phyloP scores from a whole-genome alignment of 129 eudicot species.

The Lactuca sativa region DNA sequence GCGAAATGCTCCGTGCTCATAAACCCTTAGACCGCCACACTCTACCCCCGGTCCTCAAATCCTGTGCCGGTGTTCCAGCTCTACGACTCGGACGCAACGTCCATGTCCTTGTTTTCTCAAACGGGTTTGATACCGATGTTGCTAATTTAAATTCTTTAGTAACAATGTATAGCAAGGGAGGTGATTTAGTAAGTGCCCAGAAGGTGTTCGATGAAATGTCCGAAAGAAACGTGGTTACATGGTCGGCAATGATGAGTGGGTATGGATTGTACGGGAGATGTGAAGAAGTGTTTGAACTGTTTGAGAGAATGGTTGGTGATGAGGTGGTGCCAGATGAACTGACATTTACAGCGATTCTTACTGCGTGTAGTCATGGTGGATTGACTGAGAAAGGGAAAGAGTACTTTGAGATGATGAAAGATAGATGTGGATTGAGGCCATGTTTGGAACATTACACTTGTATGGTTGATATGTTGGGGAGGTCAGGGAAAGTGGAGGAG shows the following conservation, averaged over 20 bases:
- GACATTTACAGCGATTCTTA: constrained; percentile 28
- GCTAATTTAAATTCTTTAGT: constrained; percentile 31
- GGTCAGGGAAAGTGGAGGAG: constrained; percentile 52
- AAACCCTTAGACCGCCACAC: constrained; percentile 44
- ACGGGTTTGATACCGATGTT: constrained; percentile 48
- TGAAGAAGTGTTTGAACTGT: constrained; percentile 32
- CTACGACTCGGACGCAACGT: constrained; percentile 37
- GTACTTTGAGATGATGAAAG: constrained; percentile 48
- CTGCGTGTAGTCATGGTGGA: constrained; percentile 53
- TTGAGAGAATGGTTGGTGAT: constrained; percentile 30
- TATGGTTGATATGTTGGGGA: constrained; percentile 69
- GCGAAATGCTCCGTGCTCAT: constrained; percentile 34
- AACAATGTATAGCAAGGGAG: constrained; percentile 29
- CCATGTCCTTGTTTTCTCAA: constrained; percentile 28
- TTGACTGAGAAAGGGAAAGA: constrained; percentile 46
- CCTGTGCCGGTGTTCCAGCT: constrained; percentile 40
- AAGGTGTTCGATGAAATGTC: constrained; percentile 48
- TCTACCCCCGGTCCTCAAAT: constrained; percentile 48
- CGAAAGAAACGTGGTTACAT: constrained; percentile 49
- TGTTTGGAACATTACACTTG: constrained; percentile 58
- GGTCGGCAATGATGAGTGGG: constrained; percentile 58
- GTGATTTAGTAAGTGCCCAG: constrained; percentile 26
- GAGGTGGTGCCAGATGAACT: constrained; percentile 34
- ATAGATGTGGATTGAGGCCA: constrained; percentile 36
- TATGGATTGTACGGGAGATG: constrained; percentile 31